phyloP scores from a whole-genome alignment of 306 rosid genomes.

The Ammopiptanthus mongolicus region DNA sequence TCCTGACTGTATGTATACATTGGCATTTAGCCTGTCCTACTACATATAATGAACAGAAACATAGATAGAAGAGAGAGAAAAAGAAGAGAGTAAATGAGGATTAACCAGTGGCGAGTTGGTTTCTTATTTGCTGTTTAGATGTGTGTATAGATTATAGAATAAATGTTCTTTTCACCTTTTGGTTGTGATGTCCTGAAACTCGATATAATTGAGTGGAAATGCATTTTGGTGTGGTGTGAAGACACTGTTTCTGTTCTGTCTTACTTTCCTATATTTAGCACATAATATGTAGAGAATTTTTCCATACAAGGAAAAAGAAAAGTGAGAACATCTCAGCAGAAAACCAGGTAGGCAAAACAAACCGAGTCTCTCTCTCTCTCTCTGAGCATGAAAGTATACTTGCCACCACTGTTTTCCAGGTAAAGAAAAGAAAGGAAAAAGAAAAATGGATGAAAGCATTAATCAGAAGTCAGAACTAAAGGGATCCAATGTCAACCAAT shows the following conservation, averaged over 20 bases:
- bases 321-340: neutral
- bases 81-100: conserved; percentile 19
- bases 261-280: neutral
- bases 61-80: conserved; percentile 28
- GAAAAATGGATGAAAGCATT: neutral
- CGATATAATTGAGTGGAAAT: conserved; percentile 56
- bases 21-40: conserved; percentile 56
- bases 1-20: conserved; percentile 64
- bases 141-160: conserved; percentile 69
- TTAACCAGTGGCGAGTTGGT: conserved; percentile 39
- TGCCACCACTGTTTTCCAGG: neutral
- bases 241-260: conserved; percentile 21
- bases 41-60: conserved; percentile 33
- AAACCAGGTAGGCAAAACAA: neutral
- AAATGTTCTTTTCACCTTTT: conserved; percentile 18
- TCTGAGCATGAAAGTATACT: neutral
- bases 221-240: conserved; percentile 73
- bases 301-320: neutral
- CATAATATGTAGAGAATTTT: neutral
- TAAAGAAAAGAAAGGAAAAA: neutral
- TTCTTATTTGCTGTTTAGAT: conserved; percentile 41
- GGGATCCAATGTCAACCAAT: conserved; percentile 14
- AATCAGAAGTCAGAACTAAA: neutral
- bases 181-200: conserved; percentile 60
- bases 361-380: neutral